Base-by-base conservation (phyloP, 352 stramenopile genomes). In the Pythium rhizo-oryzae region DNA sequence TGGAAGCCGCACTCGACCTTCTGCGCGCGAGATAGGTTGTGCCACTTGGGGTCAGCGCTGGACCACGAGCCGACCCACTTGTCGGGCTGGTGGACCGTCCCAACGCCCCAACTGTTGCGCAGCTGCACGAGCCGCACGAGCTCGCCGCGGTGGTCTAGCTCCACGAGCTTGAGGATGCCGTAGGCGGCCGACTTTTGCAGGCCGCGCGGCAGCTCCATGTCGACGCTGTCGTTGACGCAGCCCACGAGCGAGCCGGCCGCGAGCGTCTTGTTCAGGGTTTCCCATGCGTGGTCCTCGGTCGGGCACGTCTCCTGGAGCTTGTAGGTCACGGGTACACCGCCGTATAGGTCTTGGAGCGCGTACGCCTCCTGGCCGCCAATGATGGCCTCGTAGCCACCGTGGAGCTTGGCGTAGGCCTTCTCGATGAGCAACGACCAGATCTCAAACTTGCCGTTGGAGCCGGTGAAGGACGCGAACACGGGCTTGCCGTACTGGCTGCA, bases 361-460 rank as follows among this genome's bases (percentile, higher is more conserved):
- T 89, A 89, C 1, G 80, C 68, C 43, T 96, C 87, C 62, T 96
- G 89, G 15, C 93, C 94, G 49, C 93, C 92, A 21, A 96, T 79
- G 51, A 98, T 92, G 6, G 78, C 74, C 44, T 93, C 87, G 72
- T 98, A 99, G 30, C 82, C 90, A 37, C 94, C 94, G 70, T 96
- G 89, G 33, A 97, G 84, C 65, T 98, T 98, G 1, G 95, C 93
- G 72, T 98, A 98, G n/a, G 94, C 94, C 69, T 99, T 99, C 72
- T 99, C 95, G 19, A 98, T 70, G 23, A 98, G 77, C 51, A 97
- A 62, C 16, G 92, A 93, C 95, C 94, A 99, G 52, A 98, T 89
- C 74, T 98, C 93, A 72, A 94, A 94, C 70, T 93, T 93, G 44
- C 72, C 82, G 59, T 87, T 89, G 70, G 70, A 85, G 53, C 87